These are phyloP conservation scores for Viola pubescens DNA, from an alignment of 441 rosid species.

Conservation along the genomic window DNA sequence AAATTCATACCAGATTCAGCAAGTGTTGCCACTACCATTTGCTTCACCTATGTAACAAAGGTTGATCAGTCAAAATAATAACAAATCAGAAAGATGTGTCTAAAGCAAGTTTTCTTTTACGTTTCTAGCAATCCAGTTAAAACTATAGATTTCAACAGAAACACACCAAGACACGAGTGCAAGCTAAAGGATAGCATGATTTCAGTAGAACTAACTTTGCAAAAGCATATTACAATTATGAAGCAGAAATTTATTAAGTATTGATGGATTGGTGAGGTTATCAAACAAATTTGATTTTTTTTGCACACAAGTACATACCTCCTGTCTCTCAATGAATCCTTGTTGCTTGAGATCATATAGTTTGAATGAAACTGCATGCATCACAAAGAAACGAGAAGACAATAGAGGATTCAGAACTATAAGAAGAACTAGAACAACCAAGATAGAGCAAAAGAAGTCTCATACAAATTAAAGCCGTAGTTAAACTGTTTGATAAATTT, in stretches of 20 bases:
- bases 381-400: not conserved
- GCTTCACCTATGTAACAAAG: constrained; percentile 42
- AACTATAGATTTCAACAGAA: not conserved
- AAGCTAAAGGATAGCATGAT: too few relatives aligned
- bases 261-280: not conserved
- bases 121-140: not conserved
- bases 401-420: not conserved
- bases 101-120: too few relatives aligned
- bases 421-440: not conserved
- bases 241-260: not conserved
- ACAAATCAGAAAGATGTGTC: not conserved
- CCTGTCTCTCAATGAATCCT: constrained; percentile 77
- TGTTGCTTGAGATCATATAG: constrained; percentile 76
- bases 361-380: constrained; percentile 66
- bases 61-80: not conserved
- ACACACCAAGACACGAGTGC: too few relatives aligned
- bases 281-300: not conserved
- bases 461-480: not conserved
- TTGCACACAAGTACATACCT: constrained; percentile 29
- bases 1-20: constrained; percentile 90
- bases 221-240: not conserved
- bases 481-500: not conserved
- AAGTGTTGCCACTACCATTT: constrained; percentile 84
- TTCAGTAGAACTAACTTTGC: too few relatives aligned
- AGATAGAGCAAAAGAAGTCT: not conserved